These are phyloP conservation scores for Artemisia argyi DNA, from an alignment of 129 eudicot genomes.

Conservation along the genomic window DNA sequence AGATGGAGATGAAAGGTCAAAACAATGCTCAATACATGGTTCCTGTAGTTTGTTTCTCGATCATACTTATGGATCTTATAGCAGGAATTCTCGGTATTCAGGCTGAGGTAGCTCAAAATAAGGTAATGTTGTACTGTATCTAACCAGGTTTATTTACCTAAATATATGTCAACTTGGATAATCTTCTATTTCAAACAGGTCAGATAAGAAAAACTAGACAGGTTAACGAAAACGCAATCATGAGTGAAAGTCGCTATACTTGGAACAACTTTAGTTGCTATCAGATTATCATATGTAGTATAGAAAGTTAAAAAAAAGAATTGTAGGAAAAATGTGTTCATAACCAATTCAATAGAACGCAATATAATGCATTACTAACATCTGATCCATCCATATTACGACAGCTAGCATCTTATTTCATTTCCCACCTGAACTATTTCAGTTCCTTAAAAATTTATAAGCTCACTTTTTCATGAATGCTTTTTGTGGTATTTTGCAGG, in stretches of 20 bases:
- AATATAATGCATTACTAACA: too few species aligned
- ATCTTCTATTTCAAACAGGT: neutral
- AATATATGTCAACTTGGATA: neutral
- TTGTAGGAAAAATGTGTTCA: too few species aligned
- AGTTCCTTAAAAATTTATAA: too few species aligned
- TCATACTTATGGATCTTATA: slow-evolving; percentile 55
- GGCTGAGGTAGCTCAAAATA: slow-evolving; percentile 78
- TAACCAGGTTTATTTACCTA: neutral
- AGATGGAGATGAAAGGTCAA: slow-evolving; percentile 40
- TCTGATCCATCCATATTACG: too few species aligned
- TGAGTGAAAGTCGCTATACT: neutral
- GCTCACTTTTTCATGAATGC: neutral
- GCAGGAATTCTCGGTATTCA: slow-evolving; percentile 90
- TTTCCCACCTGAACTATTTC: too few species aligned
- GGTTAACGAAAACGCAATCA: neutral
- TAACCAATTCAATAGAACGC: too few species aligned
- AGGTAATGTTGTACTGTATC: slow-evolving; percentile 34
- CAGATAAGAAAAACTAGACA: neutral
- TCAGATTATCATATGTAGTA: too few species aligned
- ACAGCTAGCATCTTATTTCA: too few species aligned
- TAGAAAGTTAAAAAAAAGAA: too few species aligned
- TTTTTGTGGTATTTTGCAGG: slow-evolving; percentile 33
- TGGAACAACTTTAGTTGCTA: neutral
- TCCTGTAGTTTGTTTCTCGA: slow-evolving; percentile 49
- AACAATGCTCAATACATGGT: slow-evolving; percentile 27